Percentiles rank a stretch among this genome's conserved stretches.
Evolutionary conservation across 352 stramenopile species (phyloP).

Genomic region (Pythium vanterpoolii): DNA sequence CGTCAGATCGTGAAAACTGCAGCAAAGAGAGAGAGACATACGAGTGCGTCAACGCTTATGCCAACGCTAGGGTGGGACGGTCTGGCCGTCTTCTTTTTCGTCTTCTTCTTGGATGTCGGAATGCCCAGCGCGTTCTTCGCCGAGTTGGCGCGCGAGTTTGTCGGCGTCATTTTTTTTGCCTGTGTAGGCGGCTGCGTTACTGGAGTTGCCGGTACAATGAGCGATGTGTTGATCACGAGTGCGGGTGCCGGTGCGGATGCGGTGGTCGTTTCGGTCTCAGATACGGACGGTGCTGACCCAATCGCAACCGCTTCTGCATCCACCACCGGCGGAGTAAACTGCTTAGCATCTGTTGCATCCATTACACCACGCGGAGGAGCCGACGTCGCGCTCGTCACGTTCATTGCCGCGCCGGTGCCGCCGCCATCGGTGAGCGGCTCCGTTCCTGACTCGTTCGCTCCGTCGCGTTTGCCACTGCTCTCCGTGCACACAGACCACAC

Average conservation of each 20-base stretch:
- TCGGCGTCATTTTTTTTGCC: slow-evolving; percentile 12
- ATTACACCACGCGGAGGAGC: background rate
- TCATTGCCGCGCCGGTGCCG: background rate
- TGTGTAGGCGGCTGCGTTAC: background rate
- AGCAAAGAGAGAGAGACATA: slow-evolving; percentile 7
- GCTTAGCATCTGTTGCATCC: background rate
- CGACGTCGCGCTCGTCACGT: background rate
- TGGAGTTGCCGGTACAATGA: background rate
- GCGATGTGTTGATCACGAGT: slow-evolving; percentile 1
- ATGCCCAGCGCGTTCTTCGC: slow-evolving; percentile 19
- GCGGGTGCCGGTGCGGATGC: background rate
- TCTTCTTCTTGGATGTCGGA: slow-evolving; percentile 24
- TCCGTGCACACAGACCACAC: background rate
- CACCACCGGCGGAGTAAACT: background rate
- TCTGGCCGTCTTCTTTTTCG: slow-evolving; percentile 21
- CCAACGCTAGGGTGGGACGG: slow-evolving; percentile 38
- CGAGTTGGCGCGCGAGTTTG: slow-evolving; percentile 5
- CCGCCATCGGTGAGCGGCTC: background rate
- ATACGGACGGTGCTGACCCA: background rate
- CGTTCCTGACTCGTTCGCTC: background rate
- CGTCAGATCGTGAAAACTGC: background rate
- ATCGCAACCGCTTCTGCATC: background rate
- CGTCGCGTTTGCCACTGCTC: background rate
- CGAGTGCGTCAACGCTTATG: slow-evolving; percentile 66
- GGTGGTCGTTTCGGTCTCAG: background rate